Evolutionary conservation across 2,329 filamentous ascomycete species (phyloP).

Genomic region (Colletotrichum sp.): DNA sequence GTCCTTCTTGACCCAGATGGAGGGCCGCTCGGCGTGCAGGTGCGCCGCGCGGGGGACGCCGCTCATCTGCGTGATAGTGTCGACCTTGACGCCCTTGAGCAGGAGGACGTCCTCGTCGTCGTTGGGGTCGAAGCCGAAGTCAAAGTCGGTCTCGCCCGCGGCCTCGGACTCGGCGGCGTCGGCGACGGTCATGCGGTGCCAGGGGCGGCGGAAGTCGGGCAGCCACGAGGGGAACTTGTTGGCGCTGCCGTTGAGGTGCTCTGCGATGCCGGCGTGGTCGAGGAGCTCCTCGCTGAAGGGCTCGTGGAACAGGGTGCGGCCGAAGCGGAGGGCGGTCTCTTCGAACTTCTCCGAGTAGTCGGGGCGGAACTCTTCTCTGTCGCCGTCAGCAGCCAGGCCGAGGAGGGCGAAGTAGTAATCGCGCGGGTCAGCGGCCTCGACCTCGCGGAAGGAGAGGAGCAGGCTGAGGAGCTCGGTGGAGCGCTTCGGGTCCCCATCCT

Average conservation of each 20-base stretch:
- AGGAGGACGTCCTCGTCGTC: constrained; percentile 8
- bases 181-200: constrained; percentile 20
- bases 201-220: constrained; percentile 16
- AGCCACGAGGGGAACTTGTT: constrained; percentile 15
- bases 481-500: background rate
- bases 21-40: constrained; percentile 7
- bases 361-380: constrained; percentile 17
- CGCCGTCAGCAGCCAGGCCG: constrained; percentile 17
- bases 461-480: constrained; percentile 16
- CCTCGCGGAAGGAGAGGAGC: constrained; percentile 20
- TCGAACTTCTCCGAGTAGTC: constrained; percentile 17
- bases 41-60: constrained; percentile 11
- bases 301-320: constrained; percentile 14
- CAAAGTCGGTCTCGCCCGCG: constrained; percentile 18
- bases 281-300: constrained; percentile 19
- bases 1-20: constrained; percentile 14
- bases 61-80: constrained; percentile 7
- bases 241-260: constrained; percentile 1
- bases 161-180: constrained; percentile 17
- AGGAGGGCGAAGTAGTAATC: constrained; percentile 19
- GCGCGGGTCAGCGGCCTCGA: constrained; percentile 19
- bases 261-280: constrained; percentile 12
- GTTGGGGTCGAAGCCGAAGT: constrained; percentile 17
- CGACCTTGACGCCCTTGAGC: constrained; percentile 14
- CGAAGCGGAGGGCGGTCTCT: constrained; percentile 16